phyloP scores from a whole-genome alignment of 805 yeast genomes.

The Clavispora santaluciae region DNA sequence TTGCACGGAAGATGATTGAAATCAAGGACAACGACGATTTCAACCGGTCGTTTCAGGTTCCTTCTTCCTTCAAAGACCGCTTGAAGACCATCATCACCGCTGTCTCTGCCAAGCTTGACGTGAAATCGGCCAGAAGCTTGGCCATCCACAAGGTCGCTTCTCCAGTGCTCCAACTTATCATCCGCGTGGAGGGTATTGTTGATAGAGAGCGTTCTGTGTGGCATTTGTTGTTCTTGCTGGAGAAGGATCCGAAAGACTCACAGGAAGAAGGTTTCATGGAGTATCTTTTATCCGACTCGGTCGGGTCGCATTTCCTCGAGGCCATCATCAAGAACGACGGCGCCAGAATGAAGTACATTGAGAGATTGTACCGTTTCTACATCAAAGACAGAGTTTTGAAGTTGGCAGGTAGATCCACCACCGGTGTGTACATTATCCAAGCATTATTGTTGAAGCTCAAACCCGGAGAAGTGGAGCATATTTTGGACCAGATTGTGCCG shows the following conservation, averaged over 20 bases:
- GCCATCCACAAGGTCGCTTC: conserved; percentile 80
- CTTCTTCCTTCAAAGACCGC: conserved; percentile 60
- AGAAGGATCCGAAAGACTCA: conserved; percentile 46
- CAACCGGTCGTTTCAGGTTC: conserved; percentile 61
- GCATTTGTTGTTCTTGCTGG: conserved; percentile 55
- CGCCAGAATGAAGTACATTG: conserved; percentile 59
- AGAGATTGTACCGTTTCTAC: conserved; percentile 63
- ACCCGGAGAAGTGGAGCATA: conserved; percentile 55
- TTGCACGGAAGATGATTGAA: conserved; percentile 91
- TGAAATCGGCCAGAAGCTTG: conserved; percentile 53
- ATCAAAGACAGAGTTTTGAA: conserved; percentile 71
- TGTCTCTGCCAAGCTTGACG: conserved; percentile 33
- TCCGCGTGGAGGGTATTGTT: conserved; percentile 76
- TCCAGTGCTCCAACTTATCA: conserved; percentile 75
- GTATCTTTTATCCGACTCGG: conserved; percentile 74
- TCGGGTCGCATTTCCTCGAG: conserved; percentile 92
- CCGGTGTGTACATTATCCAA: conserved; percentile 77
- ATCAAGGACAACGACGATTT: conserved; percentile 74
- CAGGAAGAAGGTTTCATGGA: conserved; percentile 80
- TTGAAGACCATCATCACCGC: conserved; percentile 45
- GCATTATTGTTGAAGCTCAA: conserved; percentile 62
- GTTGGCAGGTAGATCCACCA: conserved; percentile 74
- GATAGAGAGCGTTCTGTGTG: conserved; percentile 70
- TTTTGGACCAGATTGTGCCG: conserved; percentile 63
- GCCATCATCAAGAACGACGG: conserved; percentile 58